Evolutionary conservation across 768 basidiomycete species (phyloP).

Genomic region (Naematelia aurantialba): DNA sequence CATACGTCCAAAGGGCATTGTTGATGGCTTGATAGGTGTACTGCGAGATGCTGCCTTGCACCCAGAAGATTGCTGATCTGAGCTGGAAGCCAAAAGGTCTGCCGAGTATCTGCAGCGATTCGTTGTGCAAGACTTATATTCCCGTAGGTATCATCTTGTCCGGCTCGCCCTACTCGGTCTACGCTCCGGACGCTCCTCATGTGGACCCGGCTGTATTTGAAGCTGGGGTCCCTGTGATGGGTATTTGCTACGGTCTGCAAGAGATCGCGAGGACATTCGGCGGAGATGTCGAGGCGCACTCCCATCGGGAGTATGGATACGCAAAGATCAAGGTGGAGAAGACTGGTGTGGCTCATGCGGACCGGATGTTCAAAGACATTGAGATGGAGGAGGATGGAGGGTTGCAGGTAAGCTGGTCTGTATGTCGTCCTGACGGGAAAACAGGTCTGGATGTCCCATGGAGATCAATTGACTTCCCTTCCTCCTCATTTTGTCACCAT

Average conservation of each 20-base stretch:
- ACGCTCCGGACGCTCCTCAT: slow-evolving; percentile 85
- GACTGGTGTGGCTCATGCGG: slow-evolving; percentile 58
- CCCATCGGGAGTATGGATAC: slow-evolving; percentile 93
- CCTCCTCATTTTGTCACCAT: slow-evolving; percentile 83
- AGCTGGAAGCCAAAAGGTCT: slow-evolving; percentile 91
- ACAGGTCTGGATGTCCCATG: slow-evolving; percentile 99
- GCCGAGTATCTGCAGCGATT: background rate
- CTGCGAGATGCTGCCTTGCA: slow-evolving; percentile 96
- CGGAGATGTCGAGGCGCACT: slow-evolving; percentile 77
- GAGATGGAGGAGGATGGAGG: slow-evolving; percentile 61
- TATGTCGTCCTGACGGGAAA: background rate
- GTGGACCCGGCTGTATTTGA: slow-evolving; percentile 88
- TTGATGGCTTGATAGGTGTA: slow-evolving; percentile 54
- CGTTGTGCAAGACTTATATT: background rate
- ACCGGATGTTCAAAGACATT: slow-evolving; percentile 78
- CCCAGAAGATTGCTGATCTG: slow-evolving; percentile 78
- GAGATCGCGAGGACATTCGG: slow-evolving; percentile 88
- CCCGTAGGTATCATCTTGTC: slow-evolving; percentile 95
- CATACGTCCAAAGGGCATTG: background rate
- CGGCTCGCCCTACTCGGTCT: slow-evolving; percentile 97
- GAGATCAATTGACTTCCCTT: slow-evolving; percentile 79
- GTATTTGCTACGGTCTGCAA: slow-evolving; percentile 96
- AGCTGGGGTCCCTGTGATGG: slow-evolving; percentile 78
- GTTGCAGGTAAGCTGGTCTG: slow-evolving; percentile 63
- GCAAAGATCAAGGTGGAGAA: slow-evolving; percentile 73